Conservation (phyloP, 345 rosid species). For the Gossypium turneri region DNA sequence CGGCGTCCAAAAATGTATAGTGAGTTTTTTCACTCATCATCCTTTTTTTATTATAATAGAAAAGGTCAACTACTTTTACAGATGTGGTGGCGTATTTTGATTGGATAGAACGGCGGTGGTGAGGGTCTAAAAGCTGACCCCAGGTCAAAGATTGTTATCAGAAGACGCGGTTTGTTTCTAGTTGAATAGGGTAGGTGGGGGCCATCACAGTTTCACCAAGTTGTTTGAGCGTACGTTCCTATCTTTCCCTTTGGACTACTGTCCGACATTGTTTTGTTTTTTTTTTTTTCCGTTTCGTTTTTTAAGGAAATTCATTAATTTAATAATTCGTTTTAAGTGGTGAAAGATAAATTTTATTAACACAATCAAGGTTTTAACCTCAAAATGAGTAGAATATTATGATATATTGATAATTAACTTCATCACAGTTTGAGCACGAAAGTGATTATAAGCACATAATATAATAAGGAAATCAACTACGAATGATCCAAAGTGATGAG, state of each 20-base stretch:
- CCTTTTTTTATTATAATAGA: no score
- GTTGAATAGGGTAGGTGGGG: neutral
- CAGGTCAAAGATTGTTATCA: neutral
- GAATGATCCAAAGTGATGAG: fast-evolving
- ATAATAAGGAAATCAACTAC: no score
- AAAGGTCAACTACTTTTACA: neutral
- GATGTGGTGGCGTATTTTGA: neutral
- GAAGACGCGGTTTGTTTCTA: neutral
- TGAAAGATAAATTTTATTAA: no score
- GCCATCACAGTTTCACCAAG: neutral
- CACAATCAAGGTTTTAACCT: no score
- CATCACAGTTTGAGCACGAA: fast-evolving
- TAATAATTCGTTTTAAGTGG: no score
- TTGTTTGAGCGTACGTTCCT: neutral
- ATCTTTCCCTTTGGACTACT: neutral
- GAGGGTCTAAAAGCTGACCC: neutral
- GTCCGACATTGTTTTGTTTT: neutral
- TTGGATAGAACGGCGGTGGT: neutral
- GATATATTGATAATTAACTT: no score
- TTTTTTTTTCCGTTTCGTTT: neutral
- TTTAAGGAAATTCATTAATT: no score
- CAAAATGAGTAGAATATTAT: no score
- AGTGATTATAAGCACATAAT: no score
- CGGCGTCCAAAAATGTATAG: neutral
- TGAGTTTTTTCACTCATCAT: neutral